Conservation (phyloP, 208 protist genomes). For the Crithidia fasciculata region DNA sequence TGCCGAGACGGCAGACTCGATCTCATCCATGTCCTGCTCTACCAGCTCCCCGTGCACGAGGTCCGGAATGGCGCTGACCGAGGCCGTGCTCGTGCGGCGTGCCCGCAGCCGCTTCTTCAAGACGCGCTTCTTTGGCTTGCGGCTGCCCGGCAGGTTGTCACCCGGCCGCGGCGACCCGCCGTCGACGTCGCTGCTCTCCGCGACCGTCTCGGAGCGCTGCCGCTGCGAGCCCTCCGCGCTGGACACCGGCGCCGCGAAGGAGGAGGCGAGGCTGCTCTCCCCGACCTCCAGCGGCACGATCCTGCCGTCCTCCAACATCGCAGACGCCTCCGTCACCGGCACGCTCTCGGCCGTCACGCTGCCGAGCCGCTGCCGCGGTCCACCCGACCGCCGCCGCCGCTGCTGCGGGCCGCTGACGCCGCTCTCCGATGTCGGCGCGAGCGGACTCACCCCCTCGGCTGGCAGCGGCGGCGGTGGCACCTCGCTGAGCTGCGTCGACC, state of each 20-base stretch:
- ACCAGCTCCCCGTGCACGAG: conserved; percentile 46
- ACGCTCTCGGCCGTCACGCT: conserved; percentile 37
- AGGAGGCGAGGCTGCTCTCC: conserved; percentile 20
- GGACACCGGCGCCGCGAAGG: neutral
- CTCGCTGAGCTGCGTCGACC: conserved; percentile 27
- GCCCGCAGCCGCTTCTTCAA: conserved; percentile 41
- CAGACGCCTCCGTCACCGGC: conserved; percentile 36
- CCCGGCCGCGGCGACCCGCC: conserved; percentile 8
- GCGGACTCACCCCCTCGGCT: no score
- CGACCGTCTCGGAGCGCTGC: conserved; percentile 7
- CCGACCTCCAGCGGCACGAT: conserved; percentile 17
- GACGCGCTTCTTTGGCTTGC: conserved; percentile 52
- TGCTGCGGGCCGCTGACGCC: conserved; percentile 1
- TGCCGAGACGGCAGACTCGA: neutral
- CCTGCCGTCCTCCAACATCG: conserved; percentile 47
- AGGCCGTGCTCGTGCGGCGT: conserved; percentile 37
- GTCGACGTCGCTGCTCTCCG: conserved; percentile 9
- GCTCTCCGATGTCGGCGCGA: conserved; percentile 1
- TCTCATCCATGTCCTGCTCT: conserved; percentile 40
- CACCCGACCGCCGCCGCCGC: conserved; percentile 6
- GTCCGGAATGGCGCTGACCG: conserved; percentile 51
- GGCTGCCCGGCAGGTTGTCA: conserved; percentile 1
- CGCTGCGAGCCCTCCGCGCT: neutral
- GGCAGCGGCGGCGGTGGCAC: neutral
- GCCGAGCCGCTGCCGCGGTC: conserved; percentile 20